A percentile compares a stretch with the other conserved stretches of the same genome.
Evolutionary conservation across 768 basidiomycete genomes (phyloP).

Genomic region (Gloeostereum incarnatum): DNA sequence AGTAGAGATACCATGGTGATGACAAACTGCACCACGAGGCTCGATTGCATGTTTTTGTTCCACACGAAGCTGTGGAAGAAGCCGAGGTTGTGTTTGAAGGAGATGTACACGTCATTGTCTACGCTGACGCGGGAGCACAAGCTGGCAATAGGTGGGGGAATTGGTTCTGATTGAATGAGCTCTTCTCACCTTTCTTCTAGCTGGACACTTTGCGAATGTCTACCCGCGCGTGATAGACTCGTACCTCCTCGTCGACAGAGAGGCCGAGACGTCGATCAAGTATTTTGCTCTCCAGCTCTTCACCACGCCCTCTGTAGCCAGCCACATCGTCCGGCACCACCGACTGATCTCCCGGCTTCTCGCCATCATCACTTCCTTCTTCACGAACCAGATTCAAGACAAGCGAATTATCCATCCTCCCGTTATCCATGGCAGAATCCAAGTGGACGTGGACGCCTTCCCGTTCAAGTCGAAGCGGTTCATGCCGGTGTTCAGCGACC

Average conservation of each 20-base stretch:
- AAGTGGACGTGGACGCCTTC: conserved; percentile 72
- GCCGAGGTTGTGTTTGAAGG: conserved; percentile 71
- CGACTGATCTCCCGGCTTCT: conserved; percentile 70
- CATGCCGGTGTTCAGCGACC: conserved; percentile 89
- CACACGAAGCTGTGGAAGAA: conserved; percentile 83
- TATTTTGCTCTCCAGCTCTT: conserved; percentile 91
- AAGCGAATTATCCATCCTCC: conserved; percentile 52
- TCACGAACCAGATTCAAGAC: conserved; percentile 80
- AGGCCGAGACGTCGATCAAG: conserved; percentile 92
- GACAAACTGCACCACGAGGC: conserved; percentile 36
- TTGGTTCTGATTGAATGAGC: neutral
- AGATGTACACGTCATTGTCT: conserved; percentile 70
- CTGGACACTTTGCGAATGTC: conserved; percentile 74
- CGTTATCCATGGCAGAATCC: conserved; percentile 9
- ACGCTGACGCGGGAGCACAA: conserved; percentile 68
- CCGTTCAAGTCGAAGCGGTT: conserved; percentile 95
- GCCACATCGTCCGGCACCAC: conserved; percentile 67
- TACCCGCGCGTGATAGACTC: conserved; percentile 86
- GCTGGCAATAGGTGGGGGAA: conserved; percentile 61
- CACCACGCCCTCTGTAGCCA: conserved; percentile 80
- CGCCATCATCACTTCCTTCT: conserved; percentile 82
- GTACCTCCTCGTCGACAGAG: conserved; percentile 87
- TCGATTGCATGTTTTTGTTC: conserved; percentile 74
- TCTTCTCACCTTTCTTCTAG: conserved; percentile 24
- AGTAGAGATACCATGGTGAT: conserved; percentile 40